These are phyloP conservation scores for Vanderwaltozyma verrucispora DNA, from an alignment of 805 yeast genomes.

Conservation along the genomic window DNA sequence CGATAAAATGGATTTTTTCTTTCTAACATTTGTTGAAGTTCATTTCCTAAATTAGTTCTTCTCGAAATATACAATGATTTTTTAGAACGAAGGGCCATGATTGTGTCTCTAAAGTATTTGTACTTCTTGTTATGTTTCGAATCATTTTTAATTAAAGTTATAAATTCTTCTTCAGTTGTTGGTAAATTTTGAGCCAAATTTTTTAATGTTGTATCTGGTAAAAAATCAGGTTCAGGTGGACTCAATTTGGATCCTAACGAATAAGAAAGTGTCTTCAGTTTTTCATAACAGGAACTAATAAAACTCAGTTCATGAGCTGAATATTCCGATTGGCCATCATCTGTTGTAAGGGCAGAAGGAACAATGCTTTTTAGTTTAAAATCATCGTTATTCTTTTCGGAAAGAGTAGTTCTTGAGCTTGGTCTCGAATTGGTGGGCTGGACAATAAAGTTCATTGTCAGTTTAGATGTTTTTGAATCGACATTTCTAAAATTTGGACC, in stretches of 20 bases:
- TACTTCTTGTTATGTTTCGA: conserved; percentile 14
- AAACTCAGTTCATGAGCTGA: conserved; percentile 18
- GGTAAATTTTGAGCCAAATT: conserved; percentile 21
- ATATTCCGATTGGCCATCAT: neutral
- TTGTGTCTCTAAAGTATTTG: conserved; percentile 15
- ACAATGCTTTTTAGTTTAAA: too few relatives aligned
- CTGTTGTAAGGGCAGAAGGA: neutral
- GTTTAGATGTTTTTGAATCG: conserved; percentile 32
- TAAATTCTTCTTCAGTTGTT: conserved; percentile 14
- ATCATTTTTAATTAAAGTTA: conserved; percentile 10
- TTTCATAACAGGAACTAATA: conserved; percentile 15
- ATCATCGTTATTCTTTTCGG: neutral
- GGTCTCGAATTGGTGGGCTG: conserved; percentile 14
- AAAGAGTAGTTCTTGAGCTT: conserved; percentile 4
- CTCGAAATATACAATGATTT: neutral
- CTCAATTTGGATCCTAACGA: conserved; percentile 14
- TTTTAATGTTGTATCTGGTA: conserved; percentile 20
- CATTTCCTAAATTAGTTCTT: too few relatives aligned
- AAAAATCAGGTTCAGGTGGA: conserved; percentile 17
- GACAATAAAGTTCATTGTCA: conserved; percentile 42
- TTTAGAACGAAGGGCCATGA: conserved; percentile 17
- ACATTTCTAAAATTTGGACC: conserved; percentile 48
- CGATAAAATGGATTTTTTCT: conserved; percentile 3
- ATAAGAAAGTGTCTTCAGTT: conserved; percentile 15
- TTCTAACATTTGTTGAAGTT: conserved; percentile 5